Evolutionary conservation across 176 grass and related monocot species (phyloP).

Genomic region (Zoysia japonica): DNA sequence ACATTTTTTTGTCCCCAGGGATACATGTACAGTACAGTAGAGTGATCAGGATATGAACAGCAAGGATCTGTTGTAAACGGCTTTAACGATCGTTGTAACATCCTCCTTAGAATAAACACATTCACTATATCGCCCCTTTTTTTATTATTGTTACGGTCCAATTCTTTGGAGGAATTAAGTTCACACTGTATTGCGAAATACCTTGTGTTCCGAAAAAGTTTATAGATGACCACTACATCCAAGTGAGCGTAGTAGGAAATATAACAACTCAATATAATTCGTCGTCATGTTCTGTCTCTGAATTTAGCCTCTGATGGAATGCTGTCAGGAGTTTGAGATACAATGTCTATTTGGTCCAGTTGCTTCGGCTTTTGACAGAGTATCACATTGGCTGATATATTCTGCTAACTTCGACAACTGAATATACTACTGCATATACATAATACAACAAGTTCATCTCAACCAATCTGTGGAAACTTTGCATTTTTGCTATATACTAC

Average conservation of each 20-base stretch:
- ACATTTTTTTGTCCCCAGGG: slow-evolving; percentile 47
- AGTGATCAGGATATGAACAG: slow-evolving; percentile 56
- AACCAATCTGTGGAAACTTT: too few species aligned
- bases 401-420: background rate
- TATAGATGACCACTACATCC: background rate
- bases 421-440: background rate
- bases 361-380: background rate
- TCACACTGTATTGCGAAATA: background rate
- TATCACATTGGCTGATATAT: background rate
- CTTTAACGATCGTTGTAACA: slow-evolving; percentile 53
- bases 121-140: background rate
- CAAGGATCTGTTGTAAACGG: slow-evolving; percentile 56
- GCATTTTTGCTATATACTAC: background rate
- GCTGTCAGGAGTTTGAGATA: background rate
- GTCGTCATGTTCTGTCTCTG: background rate
- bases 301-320: background rate
- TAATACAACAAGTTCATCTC: too few species aligned
- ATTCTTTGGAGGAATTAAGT: slow-evolving; percentile 33
- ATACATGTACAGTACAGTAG: slow-evolving; percentile 84
- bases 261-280: background rate
- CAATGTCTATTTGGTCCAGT: background rate
- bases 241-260: background rate
- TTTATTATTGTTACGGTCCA: slow-evolving; percentile 2
- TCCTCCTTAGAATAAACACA: slow-evolving; percentile 51
- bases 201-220: background rate